Evolutionary conservation across 129 eudicot genomes (phyloP).

Genomic region (Arctium lappa): DNA sequence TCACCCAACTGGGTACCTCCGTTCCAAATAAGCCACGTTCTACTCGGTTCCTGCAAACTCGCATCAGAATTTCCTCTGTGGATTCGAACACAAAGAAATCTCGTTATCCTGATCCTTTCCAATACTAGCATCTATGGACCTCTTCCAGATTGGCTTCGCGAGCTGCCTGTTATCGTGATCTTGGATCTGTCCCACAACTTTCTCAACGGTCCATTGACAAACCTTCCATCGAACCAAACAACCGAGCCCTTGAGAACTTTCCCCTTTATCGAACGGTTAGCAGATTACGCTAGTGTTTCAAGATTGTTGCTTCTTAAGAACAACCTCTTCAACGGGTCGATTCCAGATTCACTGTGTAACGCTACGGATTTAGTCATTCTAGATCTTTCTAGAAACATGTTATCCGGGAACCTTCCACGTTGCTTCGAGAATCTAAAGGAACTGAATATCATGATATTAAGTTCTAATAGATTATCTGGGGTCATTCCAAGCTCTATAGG

Average conservation of each 20-base stretch:
- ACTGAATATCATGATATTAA: slow-evolving; percentile 17
- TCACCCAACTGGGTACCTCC: slow-evolving; percentile 38
- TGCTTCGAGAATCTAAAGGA: slow-evolving; percentile 18
- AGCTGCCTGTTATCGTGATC: neutral
- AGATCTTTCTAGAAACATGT: slow-evolving; percentile 31
- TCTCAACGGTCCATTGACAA: slow-evolving; percentile 23
- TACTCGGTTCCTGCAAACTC: slow-evolving; percentile 19
- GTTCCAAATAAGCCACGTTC: slow-evolving; percentile 21
- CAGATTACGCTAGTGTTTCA: neutral
- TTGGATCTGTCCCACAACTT: slow-evolving; percentile 31
- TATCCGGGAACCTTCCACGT: slow-evolving; percentile 34
- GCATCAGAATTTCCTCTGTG: slow-evolving; percentile 34
- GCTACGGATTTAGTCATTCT: neutral
- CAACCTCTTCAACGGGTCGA: slow-evolving; percentile 31
- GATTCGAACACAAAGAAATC: slow-evolving; percentile 33
- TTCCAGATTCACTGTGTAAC: slow-evolving; percentile 24
- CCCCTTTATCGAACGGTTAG: slow-evolving; percentile 9
- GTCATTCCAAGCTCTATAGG: slow-evolving; percentile 35
- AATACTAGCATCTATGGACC: slow-evolving; percentile 31
- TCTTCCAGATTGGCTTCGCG: slow-evolving; percentile 34
- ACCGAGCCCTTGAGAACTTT: neutral
- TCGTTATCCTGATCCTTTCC: slow-evolving; percentile 12
- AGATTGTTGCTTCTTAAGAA: slow-evolving; percentile 27
- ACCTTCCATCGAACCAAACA: slow-evolving; percentile 21
- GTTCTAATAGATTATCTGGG: slow-evolving; percentile 33